Conservation (phyloP, 2,329 filamentous ascomycete genomes). For the Verticillium dahliae region DNA sequence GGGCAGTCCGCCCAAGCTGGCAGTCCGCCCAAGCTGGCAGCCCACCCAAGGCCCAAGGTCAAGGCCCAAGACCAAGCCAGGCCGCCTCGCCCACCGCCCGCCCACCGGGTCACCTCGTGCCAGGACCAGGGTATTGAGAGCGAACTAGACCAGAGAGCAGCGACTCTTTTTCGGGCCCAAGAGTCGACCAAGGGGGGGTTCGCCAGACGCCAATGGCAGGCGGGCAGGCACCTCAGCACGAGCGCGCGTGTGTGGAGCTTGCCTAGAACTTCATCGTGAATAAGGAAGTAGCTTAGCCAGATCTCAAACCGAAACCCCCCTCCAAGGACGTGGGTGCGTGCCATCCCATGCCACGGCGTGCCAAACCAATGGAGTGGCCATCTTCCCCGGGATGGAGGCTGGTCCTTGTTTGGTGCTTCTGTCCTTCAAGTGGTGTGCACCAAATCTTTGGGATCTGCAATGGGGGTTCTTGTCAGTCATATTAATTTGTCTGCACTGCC, state of each 20-base stretch:
- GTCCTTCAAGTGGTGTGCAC: not conserved
- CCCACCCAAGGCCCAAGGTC: too few relatives aligned
- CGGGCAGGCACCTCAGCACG: not conserved
- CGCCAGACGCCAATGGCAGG: not conserved
- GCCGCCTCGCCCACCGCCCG: not conserved
- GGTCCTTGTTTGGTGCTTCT: not conserved
- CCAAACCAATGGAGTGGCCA: not conserved
- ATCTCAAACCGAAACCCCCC: not conserved
- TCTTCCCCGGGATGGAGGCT: not conserved
- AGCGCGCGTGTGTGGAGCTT: not conserved
- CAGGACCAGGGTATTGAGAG: not conserved
- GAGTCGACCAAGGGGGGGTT: not conserved
- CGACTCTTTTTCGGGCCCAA: not conserved
- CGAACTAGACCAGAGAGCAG: not conserved
- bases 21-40: not conserved
- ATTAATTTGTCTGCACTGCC: not conserved
- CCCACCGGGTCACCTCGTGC: not conserved
- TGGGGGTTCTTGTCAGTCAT: not conserved
- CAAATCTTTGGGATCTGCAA: not conserved
- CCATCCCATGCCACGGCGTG: not conserved
- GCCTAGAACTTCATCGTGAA: not conserved
- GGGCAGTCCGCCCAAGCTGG: not conserved
- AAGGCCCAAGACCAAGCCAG: not conserved
- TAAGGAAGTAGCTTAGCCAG: not conserved
- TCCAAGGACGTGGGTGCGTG: not conserved